These are phyloP conservation scores for Daldinia concentrica DNA, from an alignment of 495 filamentous ascomycete genomes.

Conservation along the genomic window DNA sequence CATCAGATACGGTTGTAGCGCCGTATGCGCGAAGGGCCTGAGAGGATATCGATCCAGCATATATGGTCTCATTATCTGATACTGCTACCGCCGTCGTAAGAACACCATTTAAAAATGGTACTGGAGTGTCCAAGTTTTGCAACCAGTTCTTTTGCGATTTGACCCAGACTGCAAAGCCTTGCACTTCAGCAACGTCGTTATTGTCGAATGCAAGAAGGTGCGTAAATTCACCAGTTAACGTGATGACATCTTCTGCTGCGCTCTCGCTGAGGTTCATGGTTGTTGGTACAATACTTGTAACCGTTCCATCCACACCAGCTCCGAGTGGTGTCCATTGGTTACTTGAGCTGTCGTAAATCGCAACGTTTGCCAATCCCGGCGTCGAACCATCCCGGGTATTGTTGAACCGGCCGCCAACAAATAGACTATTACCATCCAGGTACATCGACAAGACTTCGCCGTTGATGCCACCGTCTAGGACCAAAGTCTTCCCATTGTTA, in stretches of 20 bases:
- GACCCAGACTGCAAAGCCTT: constrained; percentile 94
- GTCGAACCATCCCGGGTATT: constrained; percentile 70
- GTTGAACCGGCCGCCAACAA: constrained; percentile 87
- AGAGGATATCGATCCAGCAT: constrained; percentile 81
- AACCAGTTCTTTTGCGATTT: constrained; percentile 89
- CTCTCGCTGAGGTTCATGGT: constrained; percentile 80
- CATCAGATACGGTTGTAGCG: constrained; percentile 69
- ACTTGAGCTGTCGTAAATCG: constrained; percentile 73
- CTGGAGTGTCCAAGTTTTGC: constrained; percentile 75
- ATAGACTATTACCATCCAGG: constrained; percentile 70
- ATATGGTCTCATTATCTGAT: constrained; percentile 69
- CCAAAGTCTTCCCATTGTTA: constrained; percentile 65
- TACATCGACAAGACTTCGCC: constrained; percentile 77
- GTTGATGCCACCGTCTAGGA: constrained; percentile 80
- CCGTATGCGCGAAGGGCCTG: constrained; percentile 72
- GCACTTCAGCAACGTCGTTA: constrained; percentile 66
- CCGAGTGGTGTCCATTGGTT: constrained; percentile 83
- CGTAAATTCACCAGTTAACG: constrained; percentile 83
- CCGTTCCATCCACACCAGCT: constrained; percentile 84
- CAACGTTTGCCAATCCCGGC: constrained; percentile 74
- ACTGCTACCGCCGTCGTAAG: constrained; percentile 72
- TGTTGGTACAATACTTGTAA: constrained; percentile 75
- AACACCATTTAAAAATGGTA: constrained; percentile 72
- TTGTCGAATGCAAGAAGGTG: constrained; percentile 71
- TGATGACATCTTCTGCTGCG: constrained; percentile 75